Base-by-base conservation (phyloP, 2,329 filamentous ascomycete species). In the Shiraia sp. region DNA sequence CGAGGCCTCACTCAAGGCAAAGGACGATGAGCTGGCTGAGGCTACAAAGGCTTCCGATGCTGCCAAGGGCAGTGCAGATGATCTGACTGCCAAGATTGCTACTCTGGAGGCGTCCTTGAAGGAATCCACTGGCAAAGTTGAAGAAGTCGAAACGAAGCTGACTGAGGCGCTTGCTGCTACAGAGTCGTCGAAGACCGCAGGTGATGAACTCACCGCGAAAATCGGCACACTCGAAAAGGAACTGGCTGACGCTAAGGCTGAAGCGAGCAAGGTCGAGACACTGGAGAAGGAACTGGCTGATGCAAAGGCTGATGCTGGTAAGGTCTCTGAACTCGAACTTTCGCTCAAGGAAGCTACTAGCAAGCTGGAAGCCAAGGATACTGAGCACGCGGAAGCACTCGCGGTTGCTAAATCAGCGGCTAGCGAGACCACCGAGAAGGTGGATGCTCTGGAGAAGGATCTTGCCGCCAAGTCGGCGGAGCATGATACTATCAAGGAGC, bases 391-490 rank as follows among this genome's bases (percentile, higher is more conserved):
- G 9, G 51, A 59, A 33, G 49, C 57, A 2, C 33, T 57, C 17
- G 28, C 47, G n/a, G 47, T 48, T 27, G 54, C 56, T 13, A 55
- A 57, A 32, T 47, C 49, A 27, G 51, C 57, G 12, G 46, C 49
- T 34, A 49, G 46, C 25, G 51, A 47, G 9, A 45, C 57, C 14
- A 51, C 44, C 15, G 47, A 54, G 22, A 60, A 67, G 47, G 45
- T 61, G 10, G 48, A 53, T 36, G 49, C 64, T 19, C 43, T 68
- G 7, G 50, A 64, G 46, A 53, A 57, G 44, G 52, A 61, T 14
- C 48, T 63, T 23, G 53, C 49, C 3, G 46, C 47, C n/a, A 55
- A 57, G 44, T 29, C 32, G 16, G 17, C 38, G 15, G 38, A 41
- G 26, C 32, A 47, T 3, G 45, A 57, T 30, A 33, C 48, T 13